These are phyloP conservation scores for Rosellinia necatrix DNA, from an alignment of 2,329 filamentous ascomycete genomes.

Conservation along the genomic window DNA sequence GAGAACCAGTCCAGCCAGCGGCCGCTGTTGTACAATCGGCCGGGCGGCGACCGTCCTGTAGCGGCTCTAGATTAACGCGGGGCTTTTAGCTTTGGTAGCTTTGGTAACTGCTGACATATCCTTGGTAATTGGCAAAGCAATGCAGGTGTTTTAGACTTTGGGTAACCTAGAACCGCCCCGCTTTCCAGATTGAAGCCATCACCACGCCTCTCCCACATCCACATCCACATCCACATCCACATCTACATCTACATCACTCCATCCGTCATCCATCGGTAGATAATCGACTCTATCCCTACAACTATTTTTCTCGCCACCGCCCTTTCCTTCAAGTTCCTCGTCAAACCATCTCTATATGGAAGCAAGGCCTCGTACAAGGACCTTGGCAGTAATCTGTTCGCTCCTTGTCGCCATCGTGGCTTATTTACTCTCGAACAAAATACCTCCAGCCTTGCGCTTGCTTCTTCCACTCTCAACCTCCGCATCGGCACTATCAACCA, in stretches of 20 bases:
- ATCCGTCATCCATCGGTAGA: not conserved
- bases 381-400: constrained; percentile 28
- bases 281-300: not conserved
- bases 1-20: too few relatives aligned
- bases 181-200: constrained; percentile 22
- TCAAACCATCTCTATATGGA: constrained; percentile 15
- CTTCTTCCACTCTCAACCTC: constrained; percentile 28
- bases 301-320: not conserved
- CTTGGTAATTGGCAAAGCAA: constrained; percentile 36
- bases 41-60: not conserved
- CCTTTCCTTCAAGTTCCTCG: not conserved
- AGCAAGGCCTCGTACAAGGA: constrained; percentile 11
- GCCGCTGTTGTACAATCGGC: too few relatives aligned
- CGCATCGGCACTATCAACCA: constrained; percentile 17
- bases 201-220: not conserved
- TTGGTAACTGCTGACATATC: constrained; percentile 36
- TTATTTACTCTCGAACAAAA: constrained; percentile 30
- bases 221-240: not conserved
- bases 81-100: not conserved
- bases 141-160: not conserved
- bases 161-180: not conserved
- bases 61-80: not conserved
- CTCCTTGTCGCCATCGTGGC: constrained; percentile 35
- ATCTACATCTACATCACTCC: not conserved
- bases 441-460: constrained; percentile 24